A percentile compares a stretch with the other conserved stretches of the same genome.
Conservation (phyloP, 257 asterid species). For the Marsdenia floribunda region DNA sequence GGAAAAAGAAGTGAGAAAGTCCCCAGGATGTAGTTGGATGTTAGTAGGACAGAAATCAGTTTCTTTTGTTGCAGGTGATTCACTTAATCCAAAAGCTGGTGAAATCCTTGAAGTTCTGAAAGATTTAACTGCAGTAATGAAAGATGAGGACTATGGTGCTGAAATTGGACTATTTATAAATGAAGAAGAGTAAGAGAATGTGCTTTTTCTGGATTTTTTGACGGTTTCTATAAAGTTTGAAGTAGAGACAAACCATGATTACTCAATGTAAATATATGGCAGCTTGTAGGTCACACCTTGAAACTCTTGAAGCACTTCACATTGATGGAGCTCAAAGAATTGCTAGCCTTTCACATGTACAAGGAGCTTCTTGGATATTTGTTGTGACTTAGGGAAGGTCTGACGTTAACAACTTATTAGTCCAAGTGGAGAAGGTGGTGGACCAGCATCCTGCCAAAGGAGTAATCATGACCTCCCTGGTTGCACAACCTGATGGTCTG, state of each 20-base stretch:
- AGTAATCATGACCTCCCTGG: not conserved
- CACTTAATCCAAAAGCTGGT: slow-evolving; percentile 25
- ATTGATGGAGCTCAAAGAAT: not conserved
- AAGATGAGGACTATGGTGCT: slow-evolving; percentile 21
- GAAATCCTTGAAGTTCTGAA: slow-evolving; percentile 28
- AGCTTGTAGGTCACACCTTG: not conserved
- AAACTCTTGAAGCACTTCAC: not conserved
- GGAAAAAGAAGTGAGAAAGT: slow-evolving; percentile 60
- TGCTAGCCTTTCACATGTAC: not conserved
- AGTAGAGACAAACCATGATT: not conserved
- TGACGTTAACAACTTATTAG: not conserved
- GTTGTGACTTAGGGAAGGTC: not conserved
- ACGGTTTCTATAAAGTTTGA: not conserved
- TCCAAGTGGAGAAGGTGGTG: not conserved
- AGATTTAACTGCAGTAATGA: slow-evolving; percentile 29
- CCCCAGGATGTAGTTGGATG: slow-evolving; percentile 67
- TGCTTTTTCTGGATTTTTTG: not conserved
- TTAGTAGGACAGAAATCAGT: slow-evolving; percentile 25
- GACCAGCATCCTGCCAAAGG: not conserved
- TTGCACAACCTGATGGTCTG: not conserved
- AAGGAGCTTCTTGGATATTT: not conserved
- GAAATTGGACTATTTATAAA: slow-evolving; percentile 15
- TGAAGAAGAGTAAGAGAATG: slow-evolving; percentile 8
- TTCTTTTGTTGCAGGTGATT: slow-evolving; percentile 37
- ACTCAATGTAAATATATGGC: not conserved